Base-by-base conservation (phyloP, 495 filamentous ascomycete species). In the Podospora pseudoanserina region DNA sequence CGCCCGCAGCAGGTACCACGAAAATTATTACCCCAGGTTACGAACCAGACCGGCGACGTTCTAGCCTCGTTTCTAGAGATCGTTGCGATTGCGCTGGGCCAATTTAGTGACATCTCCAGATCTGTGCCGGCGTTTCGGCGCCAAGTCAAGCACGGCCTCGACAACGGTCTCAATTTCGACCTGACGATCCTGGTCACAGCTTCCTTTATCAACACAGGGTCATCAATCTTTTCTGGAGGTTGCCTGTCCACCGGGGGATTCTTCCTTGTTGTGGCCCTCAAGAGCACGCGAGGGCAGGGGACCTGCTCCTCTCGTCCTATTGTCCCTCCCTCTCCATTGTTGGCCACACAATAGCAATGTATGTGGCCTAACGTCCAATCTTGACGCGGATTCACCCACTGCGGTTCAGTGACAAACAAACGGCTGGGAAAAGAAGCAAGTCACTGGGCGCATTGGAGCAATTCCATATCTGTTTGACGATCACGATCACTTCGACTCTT, bases 371-470 rank as follows among this genome's bases (percentile, higher is more conserved):
- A 32, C 30, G 7, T 32, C 30, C 7, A 32, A 0, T 5, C 30
- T 32, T 32, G 30, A 32, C 30, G 30, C 30, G 30, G 5, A 49
- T 16, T 18, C 39, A 49, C 39, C 9, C 39, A 49, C 15, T 16
- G 39, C 39, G 39, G 39, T 49, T 11, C 39, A 1, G 39, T 13
- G 27, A 62, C 55, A 39, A 39, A 39, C 6, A 64, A 28, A 30
- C 9, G 58, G 39, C 49, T 32, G 30, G 49, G 26, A 27, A 32
- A 20, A 64, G 26, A 61, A 61, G 64, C 27, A 32, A 61, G 26
- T 28, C 18, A 32, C 16, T 18, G 49, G 49, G 58, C 66, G 67
- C 44, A 5, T 77, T 74, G 75, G 75, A 72, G 28, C 60, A 59
- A 16, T 69, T 72, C 15, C 39, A 49, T 49, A 6, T 16, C 9